Percentiles rank a stretch among this genome's conserved stretches.
phyloP scores from a whole-genome alignment of 108 stramenopile genomes.

The Aurantiochytrium sp. region DNA sequence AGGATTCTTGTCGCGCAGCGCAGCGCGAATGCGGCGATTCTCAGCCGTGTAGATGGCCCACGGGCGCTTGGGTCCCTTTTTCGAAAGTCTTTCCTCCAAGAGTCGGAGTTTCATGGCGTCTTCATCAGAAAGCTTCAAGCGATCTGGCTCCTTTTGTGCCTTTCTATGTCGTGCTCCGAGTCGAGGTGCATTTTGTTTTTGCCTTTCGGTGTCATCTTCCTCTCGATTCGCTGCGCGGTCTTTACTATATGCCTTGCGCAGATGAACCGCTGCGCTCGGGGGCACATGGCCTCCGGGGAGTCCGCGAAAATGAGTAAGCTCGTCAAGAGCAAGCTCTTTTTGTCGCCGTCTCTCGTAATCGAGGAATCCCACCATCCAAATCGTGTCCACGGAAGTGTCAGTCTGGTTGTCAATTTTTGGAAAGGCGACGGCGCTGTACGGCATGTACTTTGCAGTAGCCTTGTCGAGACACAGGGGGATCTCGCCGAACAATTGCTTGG shows the following conservation, averaged over 20 bases:
- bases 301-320: not conserved
- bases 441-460: not conserved
- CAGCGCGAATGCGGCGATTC: not conserved
- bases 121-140: not conserved
- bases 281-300: not conserved
- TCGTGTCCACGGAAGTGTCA: not conserved
- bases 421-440: not conserved
- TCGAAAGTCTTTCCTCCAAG: not conserved
- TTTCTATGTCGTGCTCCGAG: not conserved
- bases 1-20: not conserved
- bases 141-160: not conserved
- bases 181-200: not conserved
- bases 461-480: not conserved
- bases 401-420: not conserved
- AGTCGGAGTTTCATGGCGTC: not conserved
- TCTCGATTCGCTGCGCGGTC: not conserved
- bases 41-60: not conserved
- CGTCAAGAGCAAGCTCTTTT: not conserved
- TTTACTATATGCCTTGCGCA: not conserved
- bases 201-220: not conserved
- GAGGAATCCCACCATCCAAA: slow-evolving; percentile 11
- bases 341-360: not conserved
- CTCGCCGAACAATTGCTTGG: not conserved
- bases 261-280: not conserved
- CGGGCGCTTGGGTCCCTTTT: not conserved